Conservation (phyloP, 2,329 filamentous ascomycete species). For the Ophiobolus disseminans region DNA sequence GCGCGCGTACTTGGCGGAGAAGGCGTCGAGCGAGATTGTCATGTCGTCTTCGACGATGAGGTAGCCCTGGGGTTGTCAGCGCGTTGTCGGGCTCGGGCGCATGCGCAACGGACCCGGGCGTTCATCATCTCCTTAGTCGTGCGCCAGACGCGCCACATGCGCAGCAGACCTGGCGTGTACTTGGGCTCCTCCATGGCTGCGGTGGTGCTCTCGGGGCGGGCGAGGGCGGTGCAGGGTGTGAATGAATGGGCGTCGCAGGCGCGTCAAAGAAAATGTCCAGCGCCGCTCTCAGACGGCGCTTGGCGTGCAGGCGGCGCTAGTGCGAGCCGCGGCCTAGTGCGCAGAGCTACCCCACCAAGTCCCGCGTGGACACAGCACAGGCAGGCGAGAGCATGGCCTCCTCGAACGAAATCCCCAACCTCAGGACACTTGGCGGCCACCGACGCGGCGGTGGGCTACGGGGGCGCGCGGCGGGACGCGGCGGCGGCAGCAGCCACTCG, state of each 20-base stretch:
- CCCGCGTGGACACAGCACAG: slow-evolving; percentile 24
- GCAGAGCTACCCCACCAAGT: slow-evolving; percentile 39
- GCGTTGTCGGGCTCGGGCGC: slow-evolving; percentile 18
- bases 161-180: slow-evolving; percentile 50
- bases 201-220: slow-evolving; percentile 9
- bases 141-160: slow-evolving; percentile 92
- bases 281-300: slow-evolving; percentile 16
- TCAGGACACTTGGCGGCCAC: slow-evolving; percentile 66
- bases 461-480: slow-evolving; percentile 58
- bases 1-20: slow-evolving; percentile 74
- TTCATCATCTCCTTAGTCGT: slow-evolving; percentile 95
- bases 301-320: slow-evolving; percentile 31
- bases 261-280: slow-evolving; percentile 43
- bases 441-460: slow-evolving; percentile 56
- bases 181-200: slow-evolving; percentile 40
- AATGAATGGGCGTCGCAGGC: slow-evolving; percentile 16
- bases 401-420: slow-evolving; percentile 75
- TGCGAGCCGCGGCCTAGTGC: slow-evolving; percentile 13
- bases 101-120: slow-evolving; percentile 73
- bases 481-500: slow-evolving; percentile 33
- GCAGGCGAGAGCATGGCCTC: slow-evolving; percentile 65
- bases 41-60: slow-evolving; percentile 89
- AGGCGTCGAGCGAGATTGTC: slow-evolving; percentile 82
- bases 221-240: slow-evolving; percentile 12
- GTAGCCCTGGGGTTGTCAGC: slow-evolving; percentile 73